phyloP scores from a whole-genome alignment of 371 early-diverging fungal genomes.

The Capillidium rhysosporum region DNA sequence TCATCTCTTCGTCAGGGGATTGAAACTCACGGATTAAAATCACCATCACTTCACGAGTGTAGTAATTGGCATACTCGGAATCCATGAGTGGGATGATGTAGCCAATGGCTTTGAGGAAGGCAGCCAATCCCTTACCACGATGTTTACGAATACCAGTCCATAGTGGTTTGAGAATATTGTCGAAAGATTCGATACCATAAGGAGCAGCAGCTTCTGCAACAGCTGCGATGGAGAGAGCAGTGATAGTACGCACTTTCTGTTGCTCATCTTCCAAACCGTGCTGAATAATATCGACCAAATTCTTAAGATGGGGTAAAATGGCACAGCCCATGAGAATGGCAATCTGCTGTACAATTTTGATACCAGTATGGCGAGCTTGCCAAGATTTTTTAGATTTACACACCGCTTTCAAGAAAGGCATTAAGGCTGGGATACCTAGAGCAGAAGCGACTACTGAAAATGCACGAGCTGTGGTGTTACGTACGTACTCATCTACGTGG shows the following conservation, averaged over 20 bases:
- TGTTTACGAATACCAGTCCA: conserved; percentile 89
- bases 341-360: conserved; percentile 91
- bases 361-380: conserved; percentile 97
- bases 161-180: conserved; percentile 69
- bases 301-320: conserved; percentile 81
- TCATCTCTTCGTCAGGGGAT: conserved; percentile 95
- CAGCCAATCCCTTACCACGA: conserved; percentile 91
- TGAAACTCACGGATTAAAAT: conserved; percentile 89
- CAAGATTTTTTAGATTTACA: conserved; percentile 88
- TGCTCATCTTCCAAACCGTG: conserved; percentile 89
- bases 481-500: conserved; percentile 91
- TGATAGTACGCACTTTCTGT: conserved; percentile 87
- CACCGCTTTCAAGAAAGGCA: conserved; percentile 93
- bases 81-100: conserved; percentile 96
- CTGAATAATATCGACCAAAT: conserved; percentile 74
- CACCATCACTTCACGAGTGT: conserved; percentile 81
- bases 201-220: conserved; percentile 94
- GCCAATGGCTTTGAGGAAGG: conserved; percentile 93
- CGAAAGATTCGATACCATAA: conserved; percentile 96
- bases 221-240: conserved; percentile 85
- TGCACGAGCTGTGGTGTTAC: conserved; percentile 94
- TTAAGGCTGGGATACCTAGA: conserved; percentile 80
- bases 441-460: conserved; percentile 95
- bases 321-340: conserved; percentile 89
- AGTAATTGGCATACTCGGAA: conserved; percentile 77